A percentile compares a stretch with the other conserved stretches of the same genome.
Conservation (phyloP, 2,329 filamentous ascomycete species). For the Bipolaris zeicola region DNA sequence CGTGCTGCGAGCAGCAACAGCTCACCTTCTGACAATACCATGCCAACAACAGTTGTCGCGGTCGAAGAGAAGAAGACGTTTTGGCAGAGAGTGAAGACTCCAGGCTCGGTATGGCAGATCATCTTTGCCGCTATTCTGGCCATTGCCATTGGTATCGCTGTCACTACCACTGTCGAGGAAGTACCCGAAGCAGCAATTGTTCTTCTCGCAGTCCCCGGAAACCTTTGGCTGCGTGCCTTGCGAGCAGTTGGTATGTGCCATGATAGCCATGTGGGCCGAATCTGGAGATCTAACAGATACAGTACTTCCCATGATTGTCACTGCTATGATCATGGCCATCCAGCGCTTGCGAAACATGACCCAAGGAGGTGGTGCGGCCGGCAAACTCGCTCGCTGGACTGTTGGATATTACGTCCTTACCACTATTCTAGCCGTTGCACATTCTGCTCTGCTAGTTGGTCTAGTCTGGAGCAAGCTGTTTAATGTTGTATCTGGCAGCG, state of each 20-base stretch:
- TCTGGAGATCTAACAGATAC: conserved; percentile 1
- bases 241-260: conserved; percentile 54
- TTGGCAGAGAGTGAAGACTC: conserved; percentile 49
- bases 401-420: conserved; percentile 59
- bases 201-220: conserved; percentile 57
- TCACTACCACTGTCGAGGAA: conserved; percentile 51
- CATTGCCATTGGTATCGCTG: conserved; percentile 56
- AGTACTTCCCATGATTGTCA: conserved; percentile 60
- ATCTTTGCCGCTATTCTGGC: conserved; percentile 56
- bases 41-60: conserved; percentile 20
- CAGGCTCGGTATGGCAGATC: conserved; percentile 58
- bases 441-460: conserved; percentile 55
- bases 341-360: conserved; percentile 57
- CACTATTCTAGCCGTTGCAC: conserved; percentile 57
- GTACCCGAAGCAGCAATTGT: conserved; percentile 52
- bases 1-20: conserved; percentile 17
- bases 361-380: conserved; percentile 47
- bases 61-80: conserved; percentile 32
- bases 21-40: conserved; percentile 12
- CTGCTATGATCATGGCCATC: conserved; percentile 59
- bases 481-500: conserved; percentile 42
- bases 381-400: conserved; percentile 56
- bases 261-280: neutral
- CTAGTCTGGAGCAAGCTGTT: conserved; percentile 58
- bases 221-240: conserved; percentile 58